Percentiles rank a stretch among this genome's conserved stretches.
These are phyloP conservation scores for Suillus occidentalis DNA, from an alignment of 768 basidiomycete genomes.

Conservation along the genomic window DNA sequence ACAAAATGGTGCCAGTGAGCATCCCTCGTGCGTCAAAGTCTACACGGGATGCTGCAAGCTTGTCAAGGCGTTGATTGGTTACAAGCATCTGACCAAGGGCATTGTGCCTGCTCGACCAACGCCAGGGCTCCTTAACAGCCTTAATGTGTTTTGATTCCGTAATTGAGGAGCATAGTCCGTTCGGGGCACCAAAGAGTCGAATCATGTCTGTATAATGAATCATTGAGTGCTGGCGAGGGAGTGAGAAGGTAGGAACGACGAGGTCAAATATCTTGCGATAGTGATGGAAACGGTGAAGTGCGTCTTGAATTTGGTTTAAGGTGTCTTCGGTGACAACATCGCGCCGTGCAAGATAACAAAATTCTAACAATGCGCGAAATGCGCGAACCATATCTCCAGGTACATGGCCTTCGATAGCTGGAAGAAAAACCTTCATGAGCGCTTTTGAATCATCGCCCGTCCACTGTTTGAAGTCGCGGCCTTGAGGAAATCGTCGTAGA, in stretches of 20 bases:
- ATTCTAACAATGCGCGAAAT: background rate
- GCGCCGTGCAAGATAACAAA: background rate
- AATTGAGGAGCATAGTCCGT: background rate
- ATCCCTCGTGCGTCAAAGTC: constrained; percentile 6
- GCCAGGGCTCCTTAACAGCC: background rate
- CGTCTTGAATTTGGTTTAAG: background rate
- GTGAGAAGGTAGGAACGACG: background rate
- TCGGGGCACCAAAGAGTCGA: background rate
- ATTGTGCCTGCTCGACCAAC: background rate
- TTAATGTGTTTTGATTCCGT: background rate
- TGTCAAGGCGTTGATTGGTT: background rate
- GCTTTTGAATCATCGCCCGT: background rate
- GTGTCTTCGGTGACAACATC: background rate
- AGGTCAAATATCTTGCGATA: background rate
- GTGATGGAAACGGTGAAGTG: background rate
- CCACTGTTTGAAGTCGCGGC: background rate
- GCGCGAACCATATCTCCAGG: background rate
- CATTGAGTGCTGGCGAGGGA: background rate
- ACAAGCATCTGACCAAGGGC: background rate
- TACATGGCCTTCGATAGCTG: background rate
- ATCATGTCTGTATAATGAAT: background rate
- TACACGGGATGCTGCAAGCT: background rate
- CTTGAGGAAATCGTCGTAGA: background rate
- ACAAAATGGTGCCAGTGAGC: constrained; percentile 7
- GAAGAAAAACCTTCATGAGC: background rate